Evolutionary conservation across 352 stramenopile genomes (phyloP).

Genomic region (Phytophthora podocarpi): DNA sequence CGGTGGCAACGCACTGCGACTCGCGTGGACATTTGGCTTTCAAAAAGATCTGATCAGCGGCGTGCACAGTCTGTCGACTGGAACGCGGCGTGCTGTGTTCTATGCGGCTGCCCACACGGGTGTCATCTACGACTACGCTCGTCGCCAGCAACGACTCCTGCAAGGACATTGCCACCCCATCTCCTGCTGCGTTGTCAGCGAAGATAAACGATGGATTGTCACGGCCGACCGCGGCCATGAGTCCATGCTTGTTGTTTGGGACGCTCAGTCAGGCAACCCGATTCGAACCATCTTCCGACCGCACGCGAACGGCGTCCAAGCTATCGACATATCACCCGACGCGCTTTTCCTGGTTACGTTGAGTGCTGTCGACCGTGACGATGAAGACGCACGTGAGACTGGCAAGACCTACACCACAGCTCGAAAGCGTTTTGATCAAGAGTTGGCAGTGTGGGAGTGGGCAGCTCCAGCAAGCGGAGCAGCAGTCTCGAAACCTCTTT

Average conservation of each 20-base stretch:
- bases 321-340: constrained; percentile 90
- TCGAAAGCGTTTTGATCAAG: constrained; percentile 57
- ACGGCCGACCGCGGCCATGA: constrained; percentile 88
- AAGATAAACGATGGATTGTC: constrained; percentile 94
- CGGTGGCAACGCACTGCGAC: constrained; percentile 56
- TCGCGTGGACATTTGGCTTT: constrained; percentile 92
- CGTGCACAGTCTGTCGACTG: constrained; percentile 88
- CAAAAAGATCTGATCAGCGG: constrained; percentile 89
- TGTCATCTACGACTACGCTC: constrained; percentile 93
- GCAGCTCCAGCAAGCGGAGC: constrained; percentile 45
- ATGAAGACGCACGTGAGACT: not conserved
- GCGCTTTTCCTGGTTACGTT: constrained; percentile 91
- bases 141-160: constrained; percentile 85
- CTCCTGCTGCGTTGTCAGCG: constrained; percentile 85
- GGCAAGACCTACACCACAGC: constrained; percentile 22
- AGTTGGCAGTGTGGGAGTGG: constrained; percentile 91
- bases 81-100: constrained; percentile 77
- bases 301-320: constrained; percentile 77
- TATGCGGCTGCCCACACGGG: constrained; percentile 92
- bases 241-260: constrained; percentile 94
- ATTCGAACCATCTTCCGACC: constrained; percentile 93
- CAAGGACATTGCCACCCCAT: constrained; percentile 94
- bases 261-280: constrained; percentile 77
- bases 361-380: constrained; percentile 44
- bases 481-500: constrained; percentile 41